Evolutionary conservation across 495 filamentous ascomycete species (phyloP).

Genomic region (Annulohypoxylon nitens): DNA sequence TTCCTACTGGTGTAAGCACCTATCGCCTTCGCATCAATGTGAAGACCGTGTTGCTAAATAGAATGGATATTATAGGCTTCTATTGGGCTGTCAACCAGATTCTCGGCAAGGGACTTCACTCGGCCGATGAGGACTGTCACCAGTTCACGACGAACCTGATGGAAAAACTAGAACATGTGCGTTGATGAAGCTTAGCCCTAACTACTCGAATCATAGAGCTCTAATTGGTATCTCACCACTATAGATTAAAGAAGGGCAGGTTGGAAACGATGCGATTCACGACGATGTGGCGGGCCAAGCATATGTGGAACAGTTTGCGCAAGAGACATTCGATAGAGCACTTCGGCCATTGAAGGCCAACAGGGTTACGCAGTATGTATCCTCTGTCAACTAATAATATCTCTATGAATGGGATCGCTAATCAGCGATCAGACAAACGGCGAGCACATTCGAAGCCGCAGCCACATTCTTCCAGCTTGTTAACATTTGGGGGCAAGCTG

Average conservation of each 20-base stretch:
- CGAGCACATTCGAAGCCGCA: constrained; percentile 91
- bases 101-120: constrained; percentile 82
- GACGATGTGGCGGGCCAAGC: constrained; percentile 89
- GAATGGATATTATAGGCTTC: constrained; percentile 69
- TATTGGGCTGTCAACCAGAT: constrained; percentile 96
- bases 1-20: constrained; percentile 86
- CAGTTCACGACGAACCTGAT: constrained; percentile 84
- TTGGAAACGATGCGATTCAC: constrained; percentile 72
- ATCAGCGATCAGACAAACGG: constrained; percentile 77
- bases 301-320: constrained; percentile 92
- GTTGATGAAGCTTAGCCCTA: constrained; percentile 22
- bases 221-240: constrained; percentile 13
- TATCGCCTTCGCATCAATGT: neutral
- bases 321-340: constrained; percentile 86
- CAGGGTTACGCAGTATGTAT: constrained; percentile 81
- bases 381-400: neutral
- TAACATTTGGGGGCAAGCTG: constrained; percentile 81
- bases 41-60: constrained; percentile 26
- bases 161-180: constrained; percentile 90
- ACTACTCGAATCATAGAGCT: no score
- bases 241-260: constrained; percentile 73
- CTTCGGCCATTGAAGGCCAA: constrained; percentile 84
- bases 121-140: constrained; percentile 77
- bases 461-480: constrained; percentile 90
- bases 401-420: constrained; percentile 18